phyloP scores from a whole-genome alignment of 352 stramenopile species.

The Phytophthora sansomeana region DNA sequence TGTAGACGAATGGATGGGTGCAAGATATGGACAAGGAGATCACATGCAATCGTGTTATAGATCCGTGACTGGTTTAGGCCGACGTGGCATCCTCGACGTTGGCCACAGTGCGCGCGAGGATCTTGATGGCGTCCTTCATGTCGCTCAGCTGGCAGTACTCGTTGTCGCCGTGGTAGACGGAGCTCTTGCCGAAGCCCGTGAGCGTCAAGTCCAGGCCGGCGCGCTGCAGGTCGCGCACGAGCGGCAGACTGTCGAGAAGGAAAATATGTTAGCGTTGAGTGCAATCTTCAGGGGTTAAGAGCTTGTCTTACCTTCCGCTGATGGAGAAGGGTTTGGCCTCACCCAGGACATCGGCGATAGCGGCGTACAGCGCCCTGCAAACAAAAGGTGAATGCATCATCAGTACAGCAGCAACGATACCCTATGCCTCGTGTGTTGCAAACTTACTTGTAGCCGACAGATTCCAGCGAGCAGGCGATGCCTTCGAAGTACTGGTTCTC shows the following conservation, averaged over 20 bases:
- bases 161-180: slow-evolving; percentile 92
- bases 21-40: not conserved
- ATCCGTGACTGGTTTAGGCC: slow-evolving; percentile 16
- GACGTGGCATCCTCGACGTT: slow-evolving; percentile 59
- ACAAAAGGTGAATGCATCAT: not conserved
- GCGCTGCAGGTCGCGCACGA: slow-evolving; percentile 78
- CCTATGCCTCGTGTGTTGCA: not conserved
- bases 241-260: slow-evolving; percentile 44
- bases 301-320: slow-evolving; percentile 63
- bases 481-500: slow-evolving; percentile 79
- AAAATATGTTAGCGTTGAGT: not conserved
- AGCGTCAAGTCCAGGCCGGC: slow-evolving; percentile 74
- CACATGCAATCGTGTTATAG: slow-evolving; percentile 11
- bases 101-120: slow-evolving; percentile 82
- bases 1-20: slow-evolving; percentile 19
- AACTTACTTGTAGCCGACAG: slow-evolving; percentile 75
- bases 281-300: not conserved
- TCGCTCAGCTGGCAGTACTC: slow-evolving; percentile 89
- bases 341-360: slow-evolving; percentile 81
- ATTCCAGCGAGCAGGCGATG: slow-evolving; percentile 92
- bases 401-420: not conserved
- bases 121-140: slow-evolving; percentile 89
- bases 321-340: slow-evolving; percentile 90
- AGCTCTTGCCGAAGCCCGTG: slow-evolving; percentile 75
- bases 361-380: slow-evolving; percentile 63